phyloP scores from a whole-genome alignment of 140 eudicot genomes.

The Stevia rebaudiana region DNA sequence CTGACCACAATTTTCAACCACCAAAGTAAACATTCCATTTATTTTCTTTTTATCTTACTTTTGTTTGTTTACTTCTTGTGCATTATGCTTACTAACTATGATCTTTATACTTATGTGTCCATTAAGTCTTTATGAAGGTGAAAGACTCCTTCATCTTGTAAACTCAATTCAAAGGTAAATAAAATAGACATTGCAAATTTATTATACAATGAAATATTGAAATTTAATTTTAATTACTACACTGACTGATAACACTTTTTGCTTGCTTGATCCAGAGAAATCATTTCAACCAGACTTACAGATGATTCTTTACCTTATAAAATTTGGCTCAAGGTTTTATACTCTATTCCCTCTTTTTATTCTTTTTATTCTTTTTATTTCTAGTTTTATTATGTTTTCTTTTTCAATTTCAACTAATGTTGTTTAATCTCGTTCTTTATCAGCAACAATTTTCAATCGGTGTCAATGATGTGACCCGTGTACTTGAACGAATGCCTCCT shows the following conservation, averaged over 20 bases:
- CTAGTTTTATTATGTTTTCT: neutral
- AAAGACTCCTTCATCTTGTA: conserved; percentile 46
- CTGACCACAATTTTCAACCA: conserved; percentile 11
- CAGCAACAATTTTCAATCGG: conserved; percentile 82
- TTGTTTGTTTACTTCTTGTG: neutral
- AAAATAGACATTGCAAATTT: no score
- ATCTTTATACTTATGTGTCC: conserved; percentile 7
- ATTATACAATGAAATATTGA: neutral
- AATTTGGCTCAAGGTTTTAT: conserved; percentile 60
- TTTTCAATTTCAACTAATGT: neutral
- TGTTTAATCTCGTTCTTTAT: conserved; percentile 3
- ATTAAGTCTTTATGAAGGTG: conserved; percentile 57
- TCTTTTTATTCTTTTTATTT: neutral
- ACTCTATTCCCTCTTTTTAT: no score
- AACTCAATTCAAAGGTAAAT: conserved; percentile 51
- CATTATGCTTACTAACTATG: neutral
- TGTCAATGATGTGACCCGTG: conserved; percentile 80
- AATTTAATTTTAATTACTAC: neutral
- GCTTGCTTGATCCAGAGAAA: conserved; percentile 40
- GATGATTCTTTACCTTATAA: conserved; percentile 48
- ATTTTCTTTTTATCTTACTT: neutral
- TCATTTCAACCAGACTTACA: conserved; percentile 37
- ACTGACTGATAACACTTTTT: neutral
- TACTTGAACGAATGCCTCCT: conserved; percentile 70
- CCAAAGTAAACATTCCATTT: conserved; percentile 21